Evolutionary conservation across 2,329 filamentous ascomycete genomes (phyloP).

Genomic region (Fonsecaea monophora): DNA sequence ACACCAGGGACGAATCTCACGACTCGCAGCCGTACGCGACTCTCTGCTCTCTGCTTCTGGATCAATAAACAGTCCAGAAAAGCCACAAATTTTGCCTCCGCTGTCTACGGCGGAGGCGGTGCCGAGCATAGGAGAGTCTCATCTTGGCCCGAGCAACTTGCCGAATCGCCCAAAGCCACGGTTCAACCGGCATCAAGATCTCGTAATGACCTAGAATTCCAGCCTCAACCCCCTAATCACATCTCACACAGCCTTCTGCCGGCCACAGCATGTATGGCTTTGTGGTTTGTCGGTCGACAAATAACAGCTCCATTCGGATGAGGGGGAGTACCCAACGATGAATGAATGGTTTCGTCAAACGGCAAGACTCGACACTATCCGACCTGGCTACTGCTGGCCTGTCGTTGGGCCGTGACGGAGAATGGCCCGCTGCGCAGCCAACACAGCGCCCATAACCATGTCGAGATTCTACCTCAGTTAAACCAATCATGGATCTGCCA

Average conservation of each 20-base stretch:
- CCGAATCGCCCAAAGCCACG: constrained; percentile 1
- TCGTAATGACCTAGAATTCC: constrained; percentile 1
- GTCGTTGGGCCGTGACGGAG: not conserved
- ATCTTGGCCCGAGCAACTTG: not conserved
- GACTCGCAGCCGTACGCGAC: constrained; percentile 16
- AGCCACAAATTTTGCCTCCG: not conserved
- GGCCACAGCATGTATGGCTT: not conserved
- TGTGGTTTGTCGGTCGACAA: not conserved
- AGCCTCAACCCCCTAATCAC: not conserved
- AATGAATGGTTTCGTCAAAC: too few species aligned
- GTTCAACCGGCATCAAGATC: constrained; percentile 28
- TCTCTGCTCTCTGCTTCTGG: constrained; percentile 1
- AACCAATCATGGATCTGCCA: not conserved
- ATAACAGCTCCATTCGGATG: not conserved
- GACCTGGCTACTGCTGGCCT: not conserved
- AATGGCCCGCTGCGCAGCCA: not conserved
- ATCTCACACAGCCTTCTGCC: not conserved
- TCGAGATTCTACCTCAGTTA: not conserved
- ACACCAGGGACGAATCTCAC: constrained; percentile 8
- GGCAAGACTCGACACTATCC: not conserved
- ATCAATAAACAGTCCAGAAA: not conserved
- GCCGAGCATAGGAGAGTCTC: not conserved
- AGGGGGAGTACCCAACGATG: not conserved
- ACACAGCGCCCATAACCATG: not conserved
- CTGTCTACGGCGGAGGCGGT: not conserved